Evolutionary conservation across 2,329 filamentous ascomycete genomes (phyloP).

Genomic region (Alternaria sp.): DNA sequence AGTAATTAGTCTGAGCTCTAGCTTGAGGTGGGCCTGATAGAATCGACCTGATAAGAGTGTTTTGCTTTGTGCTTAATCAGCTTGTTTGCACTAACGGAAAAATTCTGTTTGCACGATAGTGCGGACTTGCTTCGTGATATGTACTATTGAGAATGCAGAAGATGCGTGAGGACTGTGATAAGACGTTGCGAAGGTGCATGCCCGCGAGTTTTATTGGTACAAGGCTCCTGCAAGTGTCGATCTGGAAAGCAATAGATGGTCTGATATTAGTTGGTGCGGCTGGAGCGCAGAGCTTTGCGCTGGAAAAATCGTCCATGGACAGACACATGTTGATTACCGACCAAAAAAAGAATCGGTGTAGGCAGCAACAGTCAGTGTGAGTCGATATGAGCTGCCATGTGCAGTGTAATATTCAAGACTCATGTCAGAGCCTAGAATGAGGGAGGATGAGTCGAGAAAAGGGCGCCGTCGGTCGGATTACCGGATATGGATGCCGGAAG

Average conservation of each 20-base stretch:
- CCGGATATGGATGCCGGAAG: constrained; percentile 2
- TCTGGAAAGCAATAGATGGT: background rate
- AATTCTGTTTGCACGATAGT: background rate
- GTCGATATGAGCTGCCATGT: background rate
- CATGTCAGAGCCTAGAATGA: constrained; percentile 13
- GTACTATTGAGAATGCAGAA: background rate
- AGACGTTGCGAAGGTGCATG: background rate
- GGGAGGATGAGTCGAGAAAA: constrained; percentile 15
- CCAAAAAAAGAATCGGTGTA: background rate
- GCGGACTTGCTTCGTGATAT: background rate
- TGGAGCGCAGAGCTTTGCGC: background rate
- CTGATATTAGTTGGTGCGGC: constrained; percentile 4
- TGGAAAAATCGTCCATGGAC: background rate
- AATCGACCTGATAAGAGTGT: background rate
- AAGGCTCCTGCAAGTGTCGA: background rate
- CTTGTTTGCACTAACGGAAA: background rate
- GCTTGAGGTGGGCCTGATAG: background rate
- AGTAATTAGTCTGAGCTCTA: background rate
- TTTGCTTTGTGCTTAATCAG: background rate
- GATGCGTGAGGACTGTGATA: background rate
- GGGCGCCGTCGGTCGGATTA: background rate
- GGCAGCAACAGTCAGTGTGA: background rate
- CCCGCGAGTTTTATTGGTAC: background rate
- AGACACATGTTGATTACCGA: background rate
- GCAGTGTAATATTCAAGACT: constrained; percentile 1